A percentile compares a stretch with the other conserved stretches of the same genome.
phyloP scores from a whole-genome alignment of 495 filamentous ascomycete genomes.

The Aspergillus diversus region DNA sequence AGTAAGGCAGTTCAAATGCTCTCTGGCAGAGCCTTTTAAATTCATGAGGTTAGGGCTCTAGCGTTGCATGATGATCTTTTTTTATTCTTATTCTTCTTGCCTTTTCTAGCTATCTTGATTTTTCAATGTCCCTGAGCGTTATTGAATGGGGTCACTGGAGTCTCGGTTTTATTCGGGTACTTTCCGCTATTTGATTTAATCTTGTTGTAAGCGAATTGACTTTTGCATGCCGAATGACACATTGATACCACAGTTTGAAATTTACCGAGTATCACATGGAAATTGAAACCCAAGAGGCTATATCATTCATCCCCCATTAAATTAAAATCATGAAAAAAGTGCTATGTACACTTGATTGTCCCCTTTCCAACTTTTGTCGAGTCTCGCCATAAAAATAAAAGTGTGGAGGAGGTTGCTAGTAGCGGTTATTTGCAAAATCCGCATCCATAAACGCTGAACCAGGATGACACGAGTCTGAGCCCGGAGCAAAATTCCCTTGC shows the following conservation, averaged over 20 bases:
- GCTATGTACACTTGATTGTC: too few relatives aligned
- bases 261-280: not conserved
- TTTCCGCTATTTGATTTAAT: not conserved
- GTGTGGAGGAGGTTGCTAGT: not conserved
- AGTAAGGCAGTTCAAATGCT: slow-evolving; percentile 45
- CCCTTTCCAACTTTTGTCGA: too few relatives aligned
- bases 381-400: too few relatives aligned
- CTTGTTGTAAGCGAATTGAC: not conserved
- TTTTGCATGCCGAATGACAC: not conserved
- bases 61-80: not conserved
- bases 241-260: not conserved
- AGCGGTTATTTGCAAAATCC: not conserved
- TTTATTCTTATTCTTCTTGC: slow-evolving; percentile 5
- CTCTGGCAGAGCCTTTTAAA: slow-evolving; percentile 36
- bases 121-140: slow-evolving; percentile 4
- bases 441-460: not conserved
- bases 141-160: not conserved
- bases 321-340: too few relatives aligned
- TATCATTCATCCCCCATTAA: too few relatives aligned
- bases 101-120: not conserved
- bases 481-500: not conserved
- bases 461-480: not conserved
- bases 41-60: not conserved
- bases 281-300: too few relatives aligned
- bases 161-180: not conserved